Percentiles rank a stretch among this genome's conserved stretches.
Evolutionary conservation across 2,329 filamentous ascomycete genomes (phyloP).

Genomic region (Ceratocystis cacaofunesta): DNA sequence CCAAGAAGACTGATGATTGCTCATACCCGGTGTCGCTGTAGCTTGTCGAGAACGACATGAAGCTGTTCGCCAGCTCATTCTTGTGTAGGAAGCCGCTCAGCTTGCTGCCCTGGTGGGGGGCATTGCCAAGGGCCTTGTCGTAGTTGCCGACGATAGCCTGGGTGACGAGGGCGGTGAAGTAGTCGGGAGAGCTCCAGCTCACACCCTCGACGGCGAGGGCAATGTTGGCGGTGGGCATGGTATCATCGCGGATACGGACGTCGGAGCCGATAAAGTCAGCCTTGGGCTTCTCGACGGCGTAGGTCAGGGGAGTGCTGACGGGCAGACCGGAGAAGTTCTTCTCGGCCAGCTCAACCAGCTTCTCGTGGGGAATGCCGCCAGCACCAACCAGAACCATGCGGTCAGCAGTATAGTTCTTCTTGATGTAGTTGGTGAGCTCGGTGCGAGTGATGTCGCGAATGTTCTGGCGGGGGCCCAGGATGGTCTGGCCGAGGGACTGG

Average conservation of each 20-base stretch:
- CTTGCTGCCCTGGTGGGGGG: slow-evolving; percentile 94
- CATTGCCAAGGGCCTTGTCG: slow-evolving; percentile 97
- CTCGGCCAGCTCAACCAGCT: slow-evolving; percentile 91
- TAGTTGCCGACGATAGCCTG: slow-evolving; percentile 99
- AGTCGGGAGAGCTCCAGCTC: slow-evolving; percentile 97
- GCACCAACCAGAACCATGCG: slow-evolving; percentile 97
- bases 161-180: slow-evolving; percentile 94
- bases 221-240: slow-evolving; percentile 89
- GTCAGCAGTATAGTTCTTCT: slow-evolving; percentile 98
- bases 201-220: slow-evolving; percentile 98
- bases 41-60: slow-evolving; percentile 99
- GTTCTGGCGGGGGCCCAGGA: slow-evolving; percentile 94
- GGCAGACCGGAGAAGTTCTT: slow-evolving; percentile 82
- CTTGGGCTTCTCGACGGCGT: slow-evolving; percentile 66
- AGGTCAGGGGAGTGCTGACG: slow-evolving; percentile 57
- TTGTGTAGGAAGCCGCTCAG: slow-evolving; percentile 89
- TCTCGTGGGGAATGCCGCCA: slow-evolving; percentile 81
- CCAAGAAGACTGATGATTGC: background rate
- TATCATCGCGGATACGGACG: slow-evolving; percentile 89
- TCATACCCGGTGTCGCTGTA: slow-evolving; percentile 97
- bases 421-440: slow-evolving; percentile 92
- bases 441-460: slow-evolving; percentile 88
- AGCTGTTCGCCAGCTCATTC: slow-evolving; percentile 94
- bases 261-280: slow-evolving; percentile 96
- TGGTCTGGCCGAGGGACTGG: slow-evolving; percentile 92